These are phyloP conservation scores for Erysimum cheiri DNA, from an alignment of 441 rosid species.

Conservation along the genomic window DNA sequence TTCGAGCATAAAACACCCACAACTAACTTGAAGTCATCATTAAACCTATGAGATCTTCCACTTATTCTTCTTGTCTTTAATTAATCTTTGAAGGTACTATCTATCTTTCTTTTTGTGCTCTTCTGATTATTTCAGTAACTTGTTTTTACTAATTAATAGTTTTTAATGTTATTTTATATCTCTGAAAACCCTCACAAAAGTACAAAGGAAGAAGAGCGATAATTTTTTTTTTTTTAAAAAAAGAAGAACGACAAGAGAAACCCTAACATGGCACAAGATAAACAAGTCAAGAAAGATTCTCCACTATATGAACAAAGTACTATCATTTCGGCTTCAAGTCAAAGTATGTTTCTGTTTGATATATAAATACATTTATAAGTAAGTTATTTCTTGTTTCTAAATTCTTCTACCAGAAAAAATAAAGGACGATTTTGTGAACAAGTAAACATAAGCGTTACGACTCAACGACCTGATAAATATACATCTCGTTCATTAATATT, in stretches of 20 bases:
- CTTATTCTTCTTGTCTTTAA: slow-evolving; percentile 18
- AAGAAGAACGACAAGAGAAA: slow-evolving; percentile 23
- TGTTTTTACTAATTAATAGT: background rate
- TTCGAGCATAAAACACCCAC: slow-evolving; percentile 40
- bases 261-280: slow-evolving; percentile 26
- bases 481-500: background rate
- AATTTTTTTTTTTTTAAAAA: too few species aligned
- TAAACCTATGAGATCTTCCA: slow-evolving; percentile 2
- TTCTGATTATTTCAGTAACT: background rate
- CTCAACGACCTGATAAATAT: background rate
- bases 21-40: slow-evolving; percentile 34
- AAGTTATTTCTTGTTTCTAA: background rate
- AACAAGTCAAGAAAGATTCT: slow-evolving; percentile 22
- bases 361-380: background rate
- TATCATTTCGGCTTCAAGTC: slow-evolving; percentile 17
- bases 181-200: slow-evolving; percentile 29
- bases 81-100: slow-evolving; percentile 13
- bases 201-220: background rate
- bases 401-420: background rate
- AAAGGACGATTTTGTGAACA: background rate
- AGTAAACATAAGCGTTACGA: background rate
- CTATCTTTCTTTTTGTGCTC: background rate
- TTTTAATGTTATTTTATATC: background rate
- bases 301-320: slow-evolving; percentile 16
- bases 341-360: slow-evolving; percentile 9